Conservation (phyloP, 2,329 filamentous ascomycete species). For the Sclerotinia spermophila region DNA sequence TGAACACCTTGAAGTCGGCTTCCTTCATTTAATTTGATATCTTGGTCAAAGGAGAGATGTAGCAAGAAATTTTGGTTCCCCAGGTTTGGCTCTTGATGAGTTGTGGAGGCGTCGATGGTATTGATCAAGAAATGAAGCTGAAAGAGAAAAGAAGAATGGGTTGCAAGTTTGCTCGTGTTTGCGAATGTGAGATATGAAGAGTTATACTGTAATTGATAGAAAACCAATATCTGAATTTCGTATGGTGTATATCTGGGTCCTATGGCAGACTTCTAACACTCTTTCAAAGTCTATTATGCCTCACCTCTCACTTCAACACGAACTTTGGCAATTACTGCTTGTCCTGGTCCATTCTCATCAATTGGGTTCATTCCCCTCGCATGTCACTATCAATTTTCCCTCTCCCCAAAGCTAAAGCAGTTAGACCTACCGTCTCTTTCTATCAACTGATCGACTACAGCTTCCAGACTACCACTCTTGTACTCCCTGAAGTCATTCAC, state of each 20-base stretch:
- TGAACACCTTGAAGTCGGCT: neutral
- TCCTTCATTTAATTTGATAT: neutral
- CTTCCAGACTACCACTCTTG: neutral
- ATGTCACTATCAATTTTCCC: neutral
- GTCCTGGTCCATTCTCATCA: neutral
- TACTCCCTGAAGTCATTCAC: neutral
- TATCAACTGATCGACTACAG: conserved; percentile 1
- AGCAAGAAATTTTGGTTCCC: neutral
- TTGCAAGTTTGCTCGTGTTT: neutral
- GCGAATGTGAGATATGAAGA: neutral
- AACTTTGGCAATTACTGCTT: conserved; percentile 1
- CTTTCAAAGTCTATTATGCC: neutral
- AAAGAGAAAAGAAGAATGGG: too few species aligned
- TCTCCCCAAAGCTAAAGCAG: conserved; percentile 5
- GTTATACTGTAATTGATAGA: too few species aligned
- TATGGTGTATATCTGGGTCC: neutral
- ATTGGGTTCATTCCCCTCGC: neutral
- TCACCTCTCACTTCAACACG: conserved; percentile 6
- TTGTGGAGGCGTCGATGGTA: neutral
- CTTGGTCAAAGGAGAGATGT: neutral
- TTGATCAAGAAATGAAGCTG: neutral
- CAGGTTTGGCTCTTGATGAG: neutral
- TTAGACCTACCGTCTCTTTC: conserved; percentile 6
- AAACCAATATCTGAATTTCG: neutral
- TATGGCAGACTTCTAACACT: neutral